Evolutionary conservation across 139 green algal genomes (phyloP).

Genomic region (Parachlorella kessleri): DNA sequence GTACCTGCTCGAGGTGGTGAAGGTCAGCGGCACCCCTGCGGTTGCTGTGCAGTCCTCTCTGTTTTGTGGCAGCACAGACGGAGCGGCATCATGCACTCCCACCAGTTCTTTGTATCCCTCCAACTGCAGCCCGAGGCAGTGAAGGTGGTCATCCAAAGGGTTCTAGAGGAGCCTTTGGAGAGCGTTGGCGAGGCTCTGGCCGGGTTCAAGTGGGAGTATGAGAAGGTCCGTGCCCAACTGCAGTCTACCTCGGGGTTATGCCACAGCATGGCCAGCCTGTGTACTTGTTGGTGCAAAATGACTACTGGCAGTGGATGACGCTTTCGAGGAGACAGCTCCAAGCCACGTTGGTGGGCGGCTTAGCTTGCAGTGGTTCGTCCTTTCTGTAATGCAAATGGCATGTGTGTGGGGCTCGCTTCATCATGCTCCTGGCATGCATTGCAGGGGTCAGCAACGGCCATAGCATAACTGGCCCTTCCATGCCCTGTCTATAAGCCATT

Average conservation of each 20-base stretch:
- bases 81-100: not conserved
- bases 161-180: constrained; percentile 40
- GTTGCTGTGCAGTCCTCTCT: not conserved
- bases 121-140: constrained; percentile 58
- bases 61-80: no score
- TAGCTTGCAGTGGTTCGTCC: not conserved
- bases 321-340: not conserved
- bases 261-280: not conserved
- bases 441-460: no score
- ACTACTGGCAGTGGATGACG: not conserved
- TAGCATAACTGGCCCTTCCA: not conserved
- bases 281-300: not conserved
- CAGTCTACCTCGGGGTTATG: no score
- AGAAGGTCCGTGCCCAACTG: constrained; percentile 80
- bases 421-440: no score
- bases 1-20: not conserved
- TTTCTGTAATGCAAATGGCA: not conserved
- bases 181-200: constrained; percentile 51
- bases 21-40: not conserved
- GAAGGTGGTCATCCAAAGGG: constrained; percentile 53
- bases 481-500: not conserved
- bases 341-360: not conserved
- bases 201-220: constrained; percentile 77
- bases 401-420: no score
- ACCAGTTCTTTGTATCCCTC: not conserved